Conservation (phyloP, 345 rosid species). For the Gossypium bickii region DNA sequence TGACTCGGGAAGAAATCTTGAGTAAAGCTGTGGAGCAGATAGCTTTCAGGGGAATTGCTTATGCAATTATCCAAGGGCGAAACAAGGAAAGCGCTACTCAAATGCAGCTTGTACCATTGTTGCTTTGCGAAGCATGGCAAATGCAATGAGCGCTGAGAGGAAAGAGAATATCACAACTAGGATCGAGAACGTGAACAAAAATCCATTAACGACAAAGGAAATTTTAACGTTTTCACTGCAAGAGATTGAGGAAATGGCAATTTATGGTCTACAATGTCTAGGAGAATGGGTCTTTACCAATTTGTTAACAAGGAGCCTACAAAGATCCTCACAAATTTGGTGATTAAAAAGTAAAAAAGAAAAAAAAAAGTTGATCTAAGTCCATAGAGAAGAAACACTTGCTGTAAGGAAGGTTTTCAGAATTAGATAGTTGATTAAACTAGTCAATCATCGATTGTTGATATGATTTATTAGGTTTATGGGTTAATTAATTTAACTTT, state of each 20-base stretch:
- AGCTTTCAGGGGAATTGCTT: constrained; percentile 87
- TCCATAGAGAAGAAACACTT: too few relatives aligned
- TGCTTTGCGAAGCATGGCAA: constrained; percentile 70
- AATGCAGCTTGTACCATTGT: constrained; percentile 82
- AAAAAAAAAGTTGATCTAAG: too few relatives aligned
- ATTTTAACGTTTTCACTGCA: constrained; percentile 66
- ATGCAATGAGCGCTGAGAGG: constrained; percentile 61
- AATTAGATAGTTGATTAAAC: too few relatives aligned
- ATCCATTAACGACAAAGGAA: constrained; percentile 56
- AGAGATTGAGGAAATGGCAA: constrained; percentile 69
- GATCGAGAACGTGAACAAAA: constrained; percentile 67
- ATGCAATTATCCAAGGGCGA: constrained; percentile 86
- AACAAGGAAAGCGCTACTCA: constrained; percentile 78
- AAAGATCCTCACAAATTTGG: too few relatives aligned
- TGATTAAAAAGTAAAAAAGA: too few relatives aligned
- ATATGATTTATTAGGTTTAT: too few relatives aligned
- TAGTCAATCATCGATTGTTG: too few relatives aligned
- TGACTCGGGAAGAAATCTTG: constrained; percentile 79
- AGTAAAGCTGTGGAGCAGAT: constrained; percentile 94
- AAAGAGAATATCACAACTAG: constrained; percentile 78
- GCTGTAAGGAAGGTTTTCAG: too few relatives aligned
- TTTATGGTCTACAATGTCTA: too few relatives aligned
- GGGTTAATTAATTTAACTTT: too few relatives aligned
- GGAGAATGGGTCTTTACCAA: too few relatives aligned
- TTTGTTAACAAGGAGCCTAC: too few relatives aligned